These are phyloP conservation scores for Epichloe brachyelytri DNA, from an alignment of 2,329 filamentous ascomycete genomes.

Conservation along the genomic window DNA sequence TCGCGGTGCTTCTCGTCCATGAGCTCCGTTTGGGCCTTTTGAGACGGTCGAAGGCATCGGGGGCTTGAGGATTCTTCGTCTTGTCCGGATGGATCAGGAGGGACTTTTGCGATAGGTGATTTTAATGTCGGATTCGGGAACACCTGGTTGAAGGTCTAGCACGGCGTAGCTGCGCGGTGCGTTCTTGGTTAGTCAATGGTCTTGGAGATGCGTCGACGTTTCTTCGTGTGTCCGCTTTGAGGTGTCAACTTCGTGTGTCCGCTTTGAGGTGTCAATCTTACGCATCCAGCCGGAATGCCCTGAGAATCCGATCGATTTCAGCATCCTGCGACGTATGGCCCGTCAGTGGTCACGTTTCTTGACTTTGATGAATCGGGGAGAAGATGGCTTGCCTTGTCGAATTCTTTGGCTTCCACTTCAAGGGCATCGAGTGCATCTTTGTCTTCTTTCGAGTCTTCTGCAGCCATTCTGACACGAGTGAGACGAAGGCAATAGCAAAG, in stretches of 20 bases:
- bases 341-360: conserved; percentile 9
- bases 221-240: neutral
- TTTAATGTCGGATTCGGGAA: conserved; percentile 94
- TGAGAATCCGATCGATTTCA: conserved; percentile 88
- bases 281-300: conserved; percentile 66
- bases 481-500: neutral
- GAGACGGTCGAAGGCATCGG: conserved; percentile 90
- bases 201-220: neutral
- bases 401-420: conserved; percentile 77
- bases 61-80: conserved; percentile 77
- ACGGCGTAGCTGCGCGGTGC: conserved; percentile 60
- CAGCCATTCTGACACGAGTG: conserved; percentile 16
- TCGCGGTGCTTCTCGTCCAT: conserved; percentile 89
- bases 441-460: conserved; percentile 38
- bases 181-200: neutral
- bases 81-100: conserved; percentile 98
- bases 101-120: conserved; percentile 92
- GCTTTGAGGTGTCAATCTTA: conserved; percentile 12
- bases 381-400: conserved; percentile 62
- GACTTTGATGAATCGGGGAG: neutral
- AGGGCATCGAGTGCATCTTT: conserved; percentile 68
- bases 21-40: conserved; percentile 88
- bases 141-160: conserved; percentile 87
- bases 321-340: conserved; percentile 49
- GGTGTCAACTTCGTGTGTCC: neutral